These are phyloP conservation scores for Lipomyces kockii DNA, from an alignment of 805 yeast species.

Conservation along the genomic window DNA sequence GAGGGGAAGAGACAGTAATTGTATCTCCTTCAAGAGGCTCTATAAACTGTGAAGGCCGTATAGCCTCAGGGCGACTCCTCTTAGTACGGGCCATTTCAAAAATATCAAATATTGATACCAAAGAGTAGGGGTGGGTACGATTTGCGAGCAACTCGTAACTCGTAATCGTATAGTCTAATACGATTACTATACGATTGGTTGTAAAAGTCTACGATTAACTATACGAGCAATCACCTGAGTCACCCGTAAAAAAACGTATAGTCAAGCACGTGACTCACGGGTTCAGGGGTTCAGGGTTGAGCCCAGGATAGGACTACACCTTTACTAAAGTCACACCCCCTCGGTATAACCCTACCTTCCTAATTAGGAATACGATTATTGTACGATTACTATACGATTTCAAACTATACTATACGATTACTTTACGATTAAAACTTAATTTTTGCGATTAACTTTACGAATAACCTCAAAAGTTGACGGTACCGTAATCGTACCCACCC, in stretches of 20 bases:
- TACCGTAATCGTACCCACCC: too few relatives aligned
- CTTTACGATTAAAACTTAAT: neutral
- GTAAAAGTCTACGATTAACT: conserved; percentile 3
- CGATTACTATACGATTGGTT: conserved; percentile 6
- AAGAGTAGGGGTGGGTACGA: conserved; percentile 2
- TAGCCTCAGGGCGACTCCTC: too few relatives aligned
- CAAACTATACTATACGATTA: neutral
- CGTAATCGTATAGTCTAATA: neutral
- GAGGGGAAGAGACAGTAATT: too few relatives aligned
- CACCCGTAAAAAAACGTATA: conserved; percentile 1
- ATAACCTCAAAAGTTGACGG: too few relatives aligned
- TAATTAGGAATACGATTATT: conserved; percentile 1
- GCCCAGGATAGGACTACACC: too few relatives aligned
- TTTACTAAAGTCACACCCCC: too few relatives aligned
- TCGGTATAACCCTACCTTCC: neutral
- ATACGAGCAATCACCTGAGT: conserved; percentile 5
- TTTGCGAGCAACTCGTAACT: conserved; percentile 8
- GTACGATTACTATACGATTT: conserved; percentile 4
- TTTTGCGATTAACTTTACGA: conserved; percentile 7
- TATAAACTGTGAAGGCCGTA: too few relatives aligned
- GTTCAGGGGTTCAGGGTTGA: neutral
- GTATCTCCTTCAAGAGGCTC: too few relatives aligned
- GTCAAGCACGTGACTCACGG: conserved; percentile 1
- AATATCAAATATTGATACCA: too few relatives aligned
- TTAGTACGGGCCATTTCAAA: too few relatives aligned